Base-by-base conservation (phyloP, 2,329 filamentous ascomycete genomes). In the Eutypa lata region DNA sequence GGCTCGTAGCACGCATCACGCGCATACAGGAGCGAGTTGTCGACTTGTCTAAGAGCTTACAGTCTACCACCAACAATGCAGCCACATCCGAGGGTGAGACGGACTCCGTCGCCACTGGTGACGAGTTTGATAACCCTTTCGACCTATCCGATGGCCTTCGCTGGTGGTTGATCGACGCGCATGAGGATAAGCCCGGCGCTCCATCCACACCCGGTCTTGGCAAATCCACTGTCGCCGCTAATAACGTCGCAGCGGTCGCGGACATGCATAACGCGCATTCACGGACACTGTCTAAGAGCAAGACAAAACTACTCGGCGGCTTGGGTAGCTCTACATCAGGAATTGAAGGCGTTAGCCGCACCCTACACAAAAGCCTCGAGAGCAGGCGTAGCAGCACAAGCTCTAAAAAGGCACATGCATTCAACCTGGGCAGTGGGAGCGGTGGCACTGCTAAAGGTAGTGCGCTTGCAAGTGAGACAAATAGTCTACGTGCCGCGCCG, bases 51-150 rank as follows among this genome's bases (percentile, higher is more conserved):
- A 91, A 89, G 72, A 89, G 87, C 22, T 75, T 94, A 57, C 70
- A 67, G 50, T 61, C 65, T 43, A 81, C 56, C 60, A 61, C 35
- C 55, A 61, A 45, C 68, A 86, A 61, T 69, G 73, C 53, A 53
- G 70, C 51, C 65, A 64, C 63, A 47, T 65, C 60, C 50, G 71
- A 70, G 53, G 58, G 74, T 18, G 79, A 81, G 55, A 76, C 74
- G 1, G 79, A 80, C 53, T 80, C 78, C 1, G 63, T 76, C 33
- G 78, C 76, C 48, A 69, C 72, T 7, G 80, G 82, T 13, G 85
- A 87, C 40, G 91, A 96, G 59, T 91, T 96, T 57, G 94, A 97
- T 59, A 99, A 99, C 65, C 94, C 94, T 0, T 99, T 99, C 69
- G 92, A 97, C 63, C 80, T 99, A 13, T 96, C 91, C 0, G 94